phyloP scores from a whole-genome alignment of 2,329 filamentous ascomycete species.

The Alternaria conjuncta region DNA sequence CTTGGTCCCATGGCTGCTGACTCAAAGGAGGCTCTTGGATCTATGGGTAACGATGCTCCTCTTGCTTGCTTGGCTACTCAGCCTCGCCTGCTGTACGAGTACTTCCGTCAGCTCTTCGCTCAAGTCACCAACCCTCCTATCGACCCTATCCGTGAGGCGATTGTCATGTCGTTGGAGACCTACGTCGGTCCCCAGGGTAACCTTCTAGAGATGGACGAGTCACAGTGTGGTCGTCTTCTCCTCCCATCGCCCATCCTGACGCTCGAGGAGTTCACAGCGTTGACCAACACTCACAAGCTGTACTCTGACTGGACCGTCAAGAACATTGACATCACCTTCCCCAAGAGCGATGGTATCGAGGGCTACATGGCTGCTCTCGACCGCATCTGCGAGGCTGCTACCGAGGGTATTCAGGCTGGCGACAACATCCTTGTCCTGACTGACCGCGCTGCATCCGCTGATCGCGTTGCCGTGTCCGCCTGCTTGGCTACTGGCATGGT shows the following conservation, averaged over 20 bases:
- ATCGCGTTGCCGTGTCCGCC: slow-evolving; percentile 84
- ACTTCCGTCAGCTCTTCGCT: slow-evolving; percentile 96
- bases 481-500: slow-evolving; percentile 90
- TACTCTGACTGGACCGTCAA: slow-evolving; percentile 86
- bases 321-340: slow-evolving; percentile 91
- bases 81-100: slow-evolving; percentile 88
- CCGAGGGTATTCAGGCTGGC: slow-evolving; percentile 79
- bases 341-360: slow-evolving; percentile 79
- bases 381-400: slow-evolving; percentile 83
- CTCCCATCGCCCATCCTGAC: slow-evolving; percentile 89
- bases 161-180: slow-evolving; percentile 97
- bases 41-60: slow-evolving; percentile 97
- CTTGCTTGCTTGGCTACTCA: slow-evolving; percentile 90
- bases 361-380: slow-evolving; percentile 90
- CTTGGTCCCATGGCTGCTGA: slow-evolving; percentile 96
- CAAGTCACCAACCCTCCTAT: slow-evolving; percentile 98
- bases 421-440: slow-evolving; percentile 89
- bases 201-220: slow-evolving; percentile 88
- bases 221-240: slow-evolving; percentile 84
- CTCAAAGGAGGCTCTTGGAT: slow-evolving; percentile 94
- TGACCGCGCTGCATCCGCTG: slow-evolving; percentile 81
- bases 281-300: slow-evolving; percentile 76
- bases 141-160: slow-evolving; percentile 94
- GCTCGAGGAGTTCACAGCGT: slow-evolving; percentile 86
- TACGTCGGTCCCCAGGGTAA: slow-evolving; percentile 97